phyloP scores from a whole-genome alignment of 1,139 yeast species.

The Candida smagusa region DNA sequence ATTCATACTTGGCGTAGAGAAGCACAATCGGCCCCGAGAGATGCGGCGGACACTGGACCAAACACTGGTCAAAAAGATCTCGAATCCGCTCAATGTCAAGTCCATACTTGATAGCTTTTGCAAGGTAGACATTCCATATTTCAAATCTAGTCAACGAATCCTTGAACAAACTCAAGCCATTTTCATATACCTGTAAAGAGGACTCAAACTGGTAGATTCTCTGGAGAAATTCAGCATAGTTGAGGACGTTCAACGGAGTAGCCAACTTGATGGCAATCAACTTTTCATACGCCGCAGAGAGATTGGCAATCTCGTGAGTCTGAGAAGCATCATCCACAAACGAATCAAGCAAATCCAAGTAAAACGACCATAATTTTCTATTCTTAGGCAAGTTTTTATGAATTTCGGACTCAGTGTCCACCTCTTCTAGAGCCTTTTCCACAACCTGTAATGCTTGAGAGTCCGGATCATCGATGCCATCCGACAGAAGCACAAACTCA shows the following conservation, averaged over 20 bases:
- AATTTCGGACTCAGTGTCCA: neutral
- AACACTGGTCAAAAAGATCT: slow-evolving; percentile 67
- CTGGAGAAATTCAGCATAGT: slow-evolving; percentile 63
- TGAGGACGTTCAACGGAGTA: slow-evolving; percentile 63
- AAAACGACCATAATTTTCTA: slow-evolving; percentile 65
- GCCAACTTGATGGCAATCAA: slow-evolving; percentile 63
- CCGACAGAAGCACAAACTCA: slow-evolving; percentile 47
- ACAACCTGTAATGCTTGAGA: slow-evolving; percentile 53
- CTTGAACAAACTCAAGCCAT: slow-evolving; percentile 57
- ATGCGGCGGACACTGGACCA: slow-evolving; percentile 43
- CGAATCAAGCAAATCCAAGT: slow-evolving; percentile 71
- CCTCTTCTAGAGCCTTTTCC: slow-evolving; percentile 40
- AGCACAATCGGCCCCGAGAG: slow-evolving; percentile 40
- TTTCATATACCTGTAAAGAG: slow-evolving; percentile 63
- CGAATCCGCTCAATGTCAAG: slow-evolving; percentile 54
- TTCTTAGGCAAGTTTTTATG: neutral
- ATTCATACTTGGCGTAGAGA: slow-evolving; percentile 62
- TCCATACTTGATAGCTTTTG: slow-evolving; percentile 37
- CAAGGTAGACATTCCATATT: slow-evolving; percentile 69
- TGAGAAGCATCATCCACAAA: slow-evolving; percentile 34
- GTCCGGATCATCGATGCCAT: slow-evolving; percentile 36
- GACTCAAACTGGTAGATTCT: slow-evolving; percentile 46
- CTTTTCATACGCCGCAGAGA: slow-evolving; percentile 50
- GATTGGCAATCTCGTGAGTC: slow-evolving; percentile 20
- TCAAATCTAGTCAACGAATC: slow-evolving; percentile 62